Evolutionary conservation across 2,329 filamentous ascomycete species (phyloP), one percentile per base, ranked within the genome.

Genomic region (Escovopsis sp.): DNA sequence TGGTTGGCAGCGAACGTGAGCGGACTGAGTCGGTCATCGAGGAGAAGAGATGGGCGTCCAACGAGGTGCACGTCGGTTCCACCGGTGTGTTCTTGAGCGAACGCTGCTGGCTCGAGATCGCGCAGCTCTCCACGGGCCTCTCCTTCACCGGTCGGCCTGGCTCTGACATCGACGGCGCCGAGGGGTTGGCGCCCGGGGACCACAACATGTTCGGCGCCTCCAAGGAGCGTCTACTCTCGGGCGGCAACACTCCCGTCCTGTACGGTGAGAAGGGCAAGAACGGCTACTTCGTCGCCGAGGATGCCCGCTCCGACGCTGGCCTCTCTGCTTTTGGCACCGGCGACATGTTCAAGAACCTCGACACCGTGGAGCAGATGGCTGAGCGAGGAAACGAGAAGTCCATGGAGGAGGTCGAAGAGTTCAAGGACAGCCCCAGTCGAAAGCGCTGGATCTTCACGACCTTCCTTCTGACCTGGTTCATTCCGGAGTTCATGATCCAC

Each of bases 281-380:
- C 2, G 82, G 79, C 16, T 95, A 94, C 57, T 95, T 95, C 53
- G 82, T 81, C 41, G 68, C 63, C 45, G 87, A 94, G 44, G 91
- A 98, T 57, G 70, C 79, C 7, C 85, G 87, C 35, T 96, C 91
- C 27, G 91, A 98, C 40, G 88, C 89, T 7, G 89, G 88, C 4
- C 82, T 74, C 2, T 95, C 89, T n/a, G 87, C 85, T 6, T 82
- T 94, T 57, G 84, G 88, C 38, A 84, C 76, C 41, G 88, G 91
- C 7, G 91, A 98, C 58, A 94, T 98, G 89, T 98, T 98, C 71
- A 85, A 87, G 55, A 94, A 95, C 53, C 71, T 96, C 7, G 89
- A 96, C 51, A 95, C 89, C 7, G 77, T 86, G 48, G 84, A 93
- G 57, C 84, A 94, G 57, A 86, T 98, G 76, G 85, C 89, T 0